These are phyloP conservation scores for Moesziomyces aphidis DNA, from an alignment of 1,284 basidiomycete species.

Conservation along the genomic window DNA sequence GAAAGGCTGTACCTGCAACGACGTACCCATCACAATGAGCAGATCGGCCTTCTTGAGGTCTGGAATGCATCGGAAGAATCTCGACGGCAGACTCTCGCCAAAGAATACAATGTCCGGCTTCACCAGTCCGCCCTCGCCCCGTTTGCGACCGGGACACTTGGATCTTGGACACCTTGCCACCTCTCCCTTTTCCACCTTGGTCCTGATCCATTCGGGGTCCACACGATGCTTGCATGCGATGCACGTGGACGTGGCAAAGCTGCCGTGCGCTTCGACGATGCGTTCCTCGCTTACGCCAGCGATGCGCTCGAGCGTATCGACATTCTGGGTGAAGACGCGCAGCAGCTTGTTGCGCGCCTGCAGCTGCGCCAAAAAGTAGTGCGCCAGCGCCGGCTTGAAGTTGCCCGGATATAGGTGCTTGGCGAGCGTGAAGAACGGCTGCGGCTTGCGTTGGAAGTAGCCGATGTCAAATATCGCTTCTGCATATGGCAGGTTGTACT, in stretches of 20 bases:
- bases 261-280: constrained; percentile 94
- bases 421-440: constrained; percentile 69
- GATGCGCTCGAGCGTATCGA: constrained; percentile 90
- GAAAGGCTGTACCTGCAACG: constrained; percentile 77
- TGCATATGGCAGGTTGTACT: constrained; percentile 72
- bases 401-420: constrained; percentile 90
- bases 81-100: constrained; percentile 62
- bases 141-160: constrained; percentile 26
- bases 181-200: constrained; percentile 47
- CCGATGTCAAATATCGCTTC: constrained; percentile 73
- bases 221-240: constrained; percentile 52
- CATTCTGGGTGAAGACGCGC: constrained; percentile 80
- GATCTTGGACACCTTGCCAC: constrained; percentile 56
- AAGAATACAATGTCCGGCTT: constrained; percentile 68
- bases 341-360: constrained; percentile 76
- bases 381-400: constrained; percentile 86
- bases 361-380: constrained; percentile 87
- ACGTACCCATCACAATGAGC: constrained; percentile 91
- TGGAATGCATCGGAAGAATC: constrained; percentile 61
- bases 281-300: constrained; percentile 80
- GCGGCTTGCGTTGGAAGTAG: constrained; percentile 68
- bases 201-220: constrained; percentile 53
- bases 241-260: constrained; percentile 68
- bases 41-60: constrained; percentile 77
- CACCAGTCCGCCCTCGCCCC: constrained; percentile 41